Conservation (phyloP, 2,329 filamentous ascomycete species). For the Fusarium sp. region DNA sequence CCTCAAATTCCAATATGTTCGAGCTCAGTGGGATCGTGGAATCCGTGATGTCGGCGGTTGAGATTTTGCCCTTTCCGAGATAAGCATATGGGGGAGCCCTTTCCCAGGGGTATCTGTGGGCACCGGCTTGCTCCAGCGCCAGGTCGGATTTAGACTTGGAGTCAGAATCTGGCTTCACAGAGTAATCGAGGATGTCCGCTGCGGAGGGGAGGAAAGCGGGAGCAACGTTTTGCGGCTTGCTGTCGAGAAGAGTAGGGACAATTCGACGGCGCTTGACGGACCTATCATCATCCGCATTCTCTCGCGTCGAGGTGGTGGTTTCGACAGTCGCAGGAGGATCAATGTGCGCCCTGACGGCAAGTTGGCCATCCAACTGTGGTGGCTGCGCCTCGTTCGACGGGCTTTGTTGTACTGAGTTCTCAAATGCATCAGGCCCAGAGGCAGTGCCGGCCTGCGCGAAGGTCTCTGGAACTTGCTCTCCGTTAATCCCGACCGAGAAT, state of each 20-base stretch:
- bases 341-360: neutral
- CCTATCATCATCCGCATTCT: slow-evolving; percentile 12
- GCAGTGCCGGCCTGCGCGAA: neutral
- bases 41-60: slow-evolving; percentile 38
- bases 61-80: slow-evolving; percentile 51
- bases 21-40: slow-evolving; percentile 37
- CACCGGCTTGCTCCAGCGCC: neutral
- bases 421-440: neutral
- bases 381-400: neutral
- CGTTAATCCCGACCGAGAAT: neutral
- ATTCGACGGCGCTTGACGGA: slow-evolving; percentile 45
- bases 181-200: slow-evolving; percentile 32
- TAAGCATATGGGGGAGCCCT: slow-evolving; percentile 46
- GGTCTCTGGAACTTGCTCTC: neutral
- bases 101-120: slow-evolving; percentile 39
- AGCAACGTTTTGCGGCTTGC: slow-evolving; percentile 28
- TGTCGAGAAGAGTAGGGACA: slow-evolving; percentile 40
- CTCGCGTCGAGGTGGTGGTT: neutral
- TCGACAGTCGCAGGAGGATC: neutral
- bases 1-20: slow-evolving; percentile 32
- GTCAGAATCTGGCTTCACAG: neutral
- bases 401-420: neutral
- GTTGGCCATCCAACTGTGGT: neutral
- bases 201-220: slow-evolving; percentile 42
- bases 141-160: neutral